phyloP scores from a whole-genome alignment of 345 rosid genomes.

The Aquilaria sinensis region DNA sequence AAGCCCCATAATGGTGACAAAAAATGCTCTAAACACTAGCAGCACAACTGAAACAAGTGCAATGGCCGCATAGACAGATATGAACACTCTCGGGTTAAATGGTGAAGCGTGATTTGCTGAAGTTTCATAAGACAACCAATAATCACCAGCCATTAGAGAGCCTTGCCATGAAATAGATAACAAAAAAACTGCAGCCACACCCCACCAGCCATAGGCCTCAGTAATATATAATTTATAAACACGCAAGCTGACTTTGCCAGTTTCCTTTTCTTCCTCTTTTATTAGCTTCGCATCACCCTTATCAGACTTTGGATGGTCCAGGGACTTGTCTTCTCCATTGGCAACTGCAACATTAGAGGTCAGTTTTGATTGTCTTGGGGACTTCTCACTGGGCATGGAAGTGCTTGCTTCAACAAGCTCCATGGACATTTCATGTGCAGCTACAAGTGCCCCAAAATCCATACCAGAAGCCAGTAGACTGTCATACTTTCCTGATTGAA shows the following conservation, averaged over 20 bases:
- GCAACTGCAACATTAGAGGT: conserved; percentile 32
- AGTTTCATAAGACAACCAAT: conserved; percentile 93
- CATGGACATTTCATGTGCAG: conserved; percentile 83
- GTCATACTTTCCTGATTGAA: conserved; percentile 77
- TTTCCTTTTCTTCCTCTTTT: conserved; percentile 84
- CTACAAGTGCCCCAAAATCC: conserved; percentile 76
- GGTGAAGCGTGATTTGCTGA: conserved; percentile 38
- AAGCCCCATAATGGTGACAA: conserved; percentile 60
- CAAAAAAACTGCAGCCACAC: conserved; percentile 41
- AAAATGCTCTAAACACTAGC: conserved; percentile 41
- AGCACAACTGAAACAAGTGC: conserved; percentile 52
- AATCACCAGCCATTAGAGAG: conserved; percentile 79
- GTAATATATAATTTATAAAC: conserved; percentile 79
- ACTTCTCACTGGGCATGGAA: conserved; percentile 19
- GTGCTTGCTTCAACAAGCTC: conserved; percentile 67
- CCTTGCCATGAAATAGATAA: conserved; percentile 74
- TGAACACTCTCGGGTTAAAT: conserved; percentile 54
- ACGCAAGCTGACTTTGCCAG: conserved; percentile 59
- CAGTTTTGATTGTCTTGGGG: conserved; percentile 33
- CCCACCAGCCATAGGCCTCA: conserved; percentile 96
- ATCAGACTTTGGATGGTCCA: conserved; percentile 29
- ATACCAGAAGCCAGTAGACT: conserved; percentile 46
- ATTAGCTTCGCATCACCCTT: conserved; percentile 69
- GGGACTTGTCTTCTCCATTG: conserved; percentile 42
- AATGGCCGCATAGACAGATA: conserved; percentile 52